Percentiles rank a stretch among this genome's conserved stretches.
These are phyloP conservation scores for Punica granatum DNA, from an alignment of 345 rosid genomes.

Conservation along the genomic window DNA sequence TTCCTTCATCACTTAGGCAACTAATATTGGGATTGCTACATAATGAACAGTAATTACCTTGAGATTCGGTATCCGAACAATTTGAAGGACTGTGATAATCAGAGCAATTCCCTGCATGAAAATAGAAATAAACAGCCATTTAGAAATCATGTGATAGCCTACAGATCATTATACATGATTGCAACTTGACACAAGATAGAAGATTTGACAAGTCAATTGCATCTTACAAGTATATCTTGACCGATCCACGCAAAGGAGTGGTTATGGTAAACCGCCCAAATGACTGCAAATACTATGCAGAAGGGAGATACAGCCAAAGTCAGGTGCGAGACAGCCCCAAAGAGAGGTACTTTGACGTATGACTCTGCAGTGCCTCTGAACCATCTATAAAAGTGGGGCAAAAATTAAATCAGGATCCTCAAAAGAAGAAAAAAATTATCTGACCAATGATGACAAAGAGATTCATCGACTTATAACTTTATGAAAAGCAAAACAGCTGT, in stretches of 20 bases:
- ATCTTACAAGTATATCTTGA: conserved; percentile 91
- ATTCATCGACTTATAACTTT: neutral
- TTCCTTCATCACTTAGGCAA: neutral
- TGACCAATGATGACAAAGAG: neutral
- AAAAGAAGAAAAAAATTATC: conserved; percentile 5
- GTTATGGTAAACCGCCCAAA: conserved; percentile 78
- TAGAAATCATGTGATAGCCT: neutral
- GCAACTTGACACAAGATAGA: neutral
- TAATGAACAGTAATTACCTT: conserved; percentile 42
- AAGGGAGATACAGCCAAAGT: conserved; percentile 88
- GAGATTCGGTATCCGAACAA: conserved; percentile 92
- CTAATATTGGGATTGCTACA: neutral
- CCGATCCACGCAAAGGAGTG: conserved; percentile 86
- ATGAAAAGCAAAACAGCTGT: neutral
- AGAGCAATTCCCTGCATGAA: conserved; percentile 76
- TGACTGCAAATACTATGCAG: conserved; percentile 80
- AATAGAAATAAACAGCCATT: neutral
- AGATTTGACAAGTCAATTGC: conserved; percentile 10
- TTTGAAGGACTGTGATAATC: conserved; percentile 90
- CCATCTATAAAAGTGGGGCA: conserved; percentile 50
- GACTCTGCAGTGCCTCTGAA: conserved; percentile 60
- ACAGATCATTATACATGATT: neutral
- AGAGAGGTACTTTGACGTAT: conserved; percentile 70
- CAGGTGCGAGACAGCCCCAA: conserved; percentile 78
- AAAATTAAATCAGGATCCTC: conserved; percentile 3